Base-by-base conservation (phyloP, 1,284 basidiomycete genomes). In the Kalmanozyma brasiliensis region DNA sequence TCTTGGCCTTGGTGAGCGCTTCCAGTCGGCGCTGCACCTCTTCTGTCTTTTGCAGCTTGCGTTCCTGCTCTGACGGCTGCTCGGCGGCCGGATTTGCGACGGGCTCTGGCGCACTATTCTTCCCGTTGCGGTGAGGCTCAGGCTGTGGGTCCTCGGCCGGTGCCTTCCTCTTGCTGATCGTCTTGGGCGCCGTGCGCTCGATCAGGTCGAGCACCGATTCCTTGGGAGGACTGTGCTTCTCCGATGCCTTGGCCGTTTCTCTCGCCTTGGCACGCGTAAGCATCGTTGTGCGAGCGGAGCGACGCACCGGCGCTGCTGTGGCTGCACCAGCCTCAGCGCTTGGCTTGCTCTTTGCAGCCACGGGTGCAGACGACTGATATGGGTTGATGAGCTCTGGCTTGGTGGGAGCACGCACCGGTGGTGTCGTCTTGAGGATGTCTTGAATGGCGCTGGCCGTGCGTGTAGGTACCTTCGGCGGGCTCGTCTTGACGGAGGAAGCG, bases 361-460 rank as follows among this genome's bases (percentile, higher is more conserved):
- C 33, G 1, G 55, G 49, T 16, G 70, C 61, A n/a, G 63, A 49
- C n/a, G 52, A 42, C 44, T 78, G 73, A 57, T 78, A 78, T 1
- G 77, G 77, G 32, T 78, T 78, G 49, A 78, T 53, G 14, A 78
- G 65, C 56, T 78, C 77, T 4, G 75, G 66, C 43, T 73, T 65
- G 13, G 68, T 49, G 13, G 75, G 59, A 4, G 63, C 45, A 13
- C 60, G 60, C 19, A 66, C 52, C 13, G 70, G 70, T n/a, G 62
- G 57, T 14, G 64, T 69, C 2, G 61, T 41, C 29, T 77, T 70
- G 38, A 77, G 70, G 20, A 77, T 74, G 41, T 70, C 61, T 36
- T 67, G 70, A 23, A 77, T 66, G 30, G 73, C 70, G 33, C 58
- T 61, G 10, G 75, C 75, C 2, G 75, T 73, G 26, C 73, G 66